Conservation (phyloP, 2,329 filamentous ascomycete genomes). For the Immersiporthe knoxdaviesiana region DNA sequence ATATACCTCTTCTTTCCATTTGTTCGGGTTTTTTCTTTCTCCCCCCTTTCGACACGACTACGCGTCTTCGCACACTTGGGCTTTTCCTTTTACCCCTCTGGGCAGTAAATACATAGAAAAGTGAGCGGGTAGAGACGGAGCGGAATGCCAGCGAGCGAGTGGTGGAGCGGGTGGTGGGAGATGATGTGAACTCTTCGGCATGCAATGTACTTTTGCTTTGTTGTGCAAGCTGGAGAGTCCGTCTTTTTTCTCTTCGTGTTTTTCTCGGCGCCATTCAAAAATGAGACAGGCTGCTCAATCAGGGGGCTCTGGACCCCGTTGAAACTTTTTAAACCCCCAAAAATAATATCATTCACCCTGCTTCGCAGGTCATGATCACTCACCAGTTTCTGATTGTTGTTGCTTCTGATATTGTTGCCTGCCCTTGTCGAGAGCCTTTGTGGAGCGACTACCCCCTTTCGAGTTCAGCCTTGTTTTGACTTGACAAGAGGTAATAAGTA, state of each 20-base stretch:
- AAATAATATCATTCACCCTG: not conserved
- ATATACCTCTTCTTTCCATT: slow-evolving; percentile 23
- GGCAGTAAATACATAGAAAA: not conserved
- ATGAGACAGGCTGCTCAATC: not conserved
- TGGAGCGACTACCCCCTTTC: not conserved
- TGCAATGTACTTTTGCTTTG: slow-evolving; percentile 3
- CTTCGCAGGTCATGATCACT: not conserved
- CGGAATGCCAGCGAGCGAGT: not conserved
- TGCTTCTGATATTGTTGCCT: not conserved
- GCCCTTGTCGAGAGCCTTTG: not conserved
- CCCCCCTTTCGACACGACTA: not conserved
- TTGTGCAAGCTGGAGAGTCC: not conserved
- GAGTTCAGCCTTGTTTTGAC: slow-evolving; percentile 18
- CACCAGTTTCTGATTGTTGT: not conserved
- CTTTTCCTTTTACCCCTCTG: not conserved
- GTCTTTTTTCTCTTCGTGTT: not conserved
- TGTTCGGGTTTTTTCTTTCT: slow-evolving; percentile 10
- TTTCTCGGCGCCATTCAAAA: too few relatives aligned
- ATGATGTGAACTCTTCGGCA: slow-evolving; percentile 3
- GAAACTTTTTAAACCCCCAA: not conserved
- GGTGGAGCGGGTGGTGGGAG: not conserved
- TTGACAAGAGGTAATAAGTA: not conserved
- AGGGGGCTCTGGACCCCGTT: not conserved
- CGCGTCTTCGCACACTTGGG: not conserved
- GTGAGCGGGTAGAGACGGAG: not conserved